phyloP scores from a whole-genome alignment of 2,329 filamentous ascomycete species.

The Mycogone perniciosa region DNA sequence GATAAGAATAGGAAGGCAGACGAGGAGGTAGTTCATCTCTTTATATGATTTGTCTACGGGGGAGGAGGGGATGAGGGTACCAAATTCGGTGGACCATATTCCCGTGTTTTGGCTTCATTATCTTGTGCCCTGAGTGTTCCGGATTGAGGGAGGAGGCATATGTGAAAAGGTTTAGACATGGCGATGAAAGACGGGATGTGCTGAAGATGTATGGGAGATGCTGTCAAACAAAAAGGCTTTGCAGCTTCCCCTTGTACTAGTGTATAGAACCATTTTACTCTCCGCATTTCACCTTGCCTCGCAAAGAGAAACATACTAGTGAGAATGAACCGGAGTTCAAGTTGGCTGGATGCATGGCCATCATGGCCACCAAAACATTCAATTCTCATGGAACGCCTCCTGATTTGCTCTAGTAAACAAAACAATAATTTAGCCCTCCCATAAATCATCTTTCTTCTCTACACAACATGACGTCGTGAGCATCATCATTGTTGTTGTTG shows the following conservation, averaged over 20 bases:
- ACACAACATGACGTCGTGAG: conserved; percentile 1
- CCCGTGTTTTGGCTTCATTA: neutral
- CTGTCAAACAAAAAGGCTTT: neutral
- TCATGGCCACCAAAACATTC: neutral
- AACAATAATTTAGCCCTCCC: neutral
- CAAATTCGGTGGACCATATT: no score
- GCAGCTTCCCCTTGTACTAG: conserved; percentile 26
- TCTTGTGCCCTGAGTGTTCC: neutral
- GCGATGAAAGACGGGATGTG: conserved; percentile 1
- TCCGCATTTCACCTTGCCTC: neutral
- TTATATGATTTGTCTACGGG: neutral
- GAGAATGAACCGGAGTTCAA: neutral
- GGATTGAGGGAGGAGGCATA: neutral
- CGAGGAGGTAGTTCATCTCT: neutral
- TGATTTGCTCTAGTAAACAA: neutral
- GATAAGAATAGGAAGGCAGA: neutral
- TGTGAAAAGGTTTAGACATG: neutral
- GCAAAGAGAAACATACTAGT: neutral
- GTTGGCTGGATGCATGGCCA: no score
- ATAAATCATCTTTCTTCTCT: conserved; percentile 1
- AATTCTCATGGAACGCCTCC: neutral
- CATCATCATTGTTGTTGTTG: neutral
- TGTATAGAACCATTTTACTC: conserved; percentile 29
- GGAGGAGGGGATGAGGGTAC: neutral
- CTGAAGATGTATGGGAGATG: conserved; percentile 10